Percentiles rank a stretch among this genome's conserved stretches.
Conservation (phyloP, 371 early-diverging fungal genomes). For the Mucor lusitanicus region DNA sequence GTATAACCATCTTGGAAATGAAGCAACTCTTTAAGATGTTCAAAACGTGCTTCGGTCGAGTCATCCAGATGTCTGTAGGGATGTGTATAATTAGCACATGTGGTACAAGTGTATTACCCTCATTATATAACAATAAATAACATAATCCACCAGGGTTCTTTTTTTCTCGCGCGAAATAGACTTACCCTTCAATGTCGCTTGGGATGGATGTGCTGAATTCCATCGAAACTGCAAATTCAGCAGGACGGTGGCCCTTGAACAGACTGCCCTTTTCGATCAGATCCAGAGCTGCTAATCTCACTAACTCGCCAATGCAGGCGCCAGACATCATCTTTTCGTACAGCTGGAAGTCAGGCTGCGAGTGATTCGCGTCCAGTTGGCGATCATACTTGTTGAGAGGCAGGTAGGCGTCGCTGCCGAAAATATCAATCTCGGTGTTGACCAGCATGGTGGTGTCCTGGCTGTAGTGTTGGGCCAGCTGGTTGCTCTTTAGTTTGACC, state of each 20-base stretch:
- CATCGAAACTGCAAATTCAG: constrained; percentile 69
- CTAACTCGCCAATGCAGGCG: constrained; percentile 80
- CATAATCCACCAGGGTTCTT: not conserved
- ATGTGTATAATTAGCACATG: not conserved
- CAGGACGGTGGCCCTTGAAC: constrained; percentile 59
- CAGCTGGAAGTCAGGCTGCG: constrained; percentile 61
- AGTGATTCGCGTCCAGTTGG: constrained; percentile 58
- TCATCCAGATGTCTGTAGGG: constrained; percentile 12
- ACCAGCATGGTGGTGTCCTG: constrained; percentile 65
- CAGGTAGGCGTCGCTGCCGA: constrained; percentile 63
- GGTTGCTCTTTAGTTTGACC: constrained; percentile 55
- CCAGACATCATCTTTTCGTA: constrained; percentile 86
- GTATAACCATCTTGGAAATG: constrained; percentile 16
- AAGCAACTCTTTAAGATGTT: constrained; percentile 18
- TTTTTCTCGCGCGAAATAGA: not conserved
- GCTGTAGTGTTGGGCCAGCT: constrained; percentile 35
- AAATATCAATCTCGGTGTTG: constrained; percentile 72
- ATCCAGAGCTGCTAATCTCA: constrained; percentile 66
- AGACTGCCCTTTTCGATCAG: constrained; percentile 50
- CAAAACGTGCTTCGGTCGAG: constrained; percentile 6
- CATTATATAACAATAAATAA: not conserved
- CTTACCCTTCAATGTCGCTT: constrained; percentile 48
- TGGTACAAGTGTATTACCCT: not conserved
- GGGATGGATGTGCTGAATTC: constrained; percentile 85
- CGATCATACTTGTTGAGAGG: constrained; percentile 71